Percentiles rank a stretch among this genome's conserved stretches.
Evolutionary conservation across 1,139 yeast genomes (phyloP).

Genomic region (Geotrichum restrictum): DNA sequence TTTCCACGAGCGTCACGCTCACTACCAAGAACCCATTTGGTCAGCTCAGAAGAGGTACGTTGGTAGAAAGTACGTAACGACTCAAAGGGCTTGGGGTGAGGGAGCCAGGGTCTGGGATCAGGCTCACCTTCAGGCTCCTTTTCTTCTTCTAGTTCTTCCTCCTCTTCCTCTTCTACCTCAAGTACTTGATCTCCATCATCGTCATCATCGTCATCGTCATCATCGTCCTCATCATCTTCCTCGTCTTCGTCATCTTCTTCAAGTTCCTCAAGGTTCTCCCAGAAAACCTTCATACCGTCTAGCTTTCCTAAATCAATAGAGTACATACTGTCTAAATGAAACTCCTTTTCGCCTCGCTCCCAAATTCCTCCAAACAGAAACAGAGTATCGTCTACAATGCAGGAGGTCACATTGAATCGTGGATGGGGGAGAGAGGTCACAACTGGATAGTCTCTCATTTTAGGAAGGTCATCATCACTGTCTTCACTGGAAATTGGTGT

Average conservation of each 20-base stretch:
- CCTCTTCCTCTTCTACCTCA: slow-evolving; percentile 57
- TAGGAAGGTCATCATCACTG: slow-evolving; percentile 40
- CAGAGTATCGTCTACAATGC: slow-evolving; percentile 78
- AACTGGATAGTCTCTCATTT: slow-evolving; percentile 51
- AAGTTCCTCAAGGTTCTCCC: slow-evolving; percentile 77
- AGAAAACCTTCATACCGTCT: slow-evolving; percentile 81
- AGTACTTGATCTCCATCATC: slow-evolving; percentile 48
- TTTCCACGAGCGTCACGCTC: slow-evolving; percentile 81
- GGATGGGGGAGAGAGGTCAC: slow-evolving; percentile 72
- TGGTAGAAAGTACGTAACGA: slow-evolving; percentile 74
- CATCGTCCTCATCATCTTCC: slow-evolving; percentile 58
- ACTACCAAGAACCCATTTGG: slow-evolving; percentile 83
- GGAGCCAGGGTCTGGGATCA: slow-evolving; percentile 92
- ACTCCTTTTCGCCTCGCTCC: slow-evolving; percentile 85
- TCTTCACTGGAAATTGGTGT: slow-evolving; percentile 29
- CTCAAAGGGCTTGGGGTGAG: slow-evolving; percentile 96
- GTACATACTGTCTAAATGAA: slow-evolving; percentile 77
- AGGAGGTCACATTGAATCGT: slow-evolving; percentile 79
- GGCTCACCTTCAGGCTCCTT: slow-evolving; percentile 59
- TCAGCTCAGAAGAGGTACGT: slow-evolving; percentile 79
- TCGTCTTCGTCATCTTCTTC: slow-evolving; percentile 58
- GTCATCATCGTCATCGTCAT: slow-evolving; percentile 51
- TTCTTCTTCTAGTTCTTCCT: slow-evolving; percentile 56
- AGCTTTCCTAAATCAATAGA: slow-evolving; percentile 78
- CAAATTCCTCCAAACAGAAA: slow-evolving; percentile 91